A percentile compares a stretch with the other conserved stretches of the same genome.
Evolutionary conservation across 2,329 filamentous ascomycete species (phyloP).

Genomic region (Akanthomyces lecanii): DNA sequence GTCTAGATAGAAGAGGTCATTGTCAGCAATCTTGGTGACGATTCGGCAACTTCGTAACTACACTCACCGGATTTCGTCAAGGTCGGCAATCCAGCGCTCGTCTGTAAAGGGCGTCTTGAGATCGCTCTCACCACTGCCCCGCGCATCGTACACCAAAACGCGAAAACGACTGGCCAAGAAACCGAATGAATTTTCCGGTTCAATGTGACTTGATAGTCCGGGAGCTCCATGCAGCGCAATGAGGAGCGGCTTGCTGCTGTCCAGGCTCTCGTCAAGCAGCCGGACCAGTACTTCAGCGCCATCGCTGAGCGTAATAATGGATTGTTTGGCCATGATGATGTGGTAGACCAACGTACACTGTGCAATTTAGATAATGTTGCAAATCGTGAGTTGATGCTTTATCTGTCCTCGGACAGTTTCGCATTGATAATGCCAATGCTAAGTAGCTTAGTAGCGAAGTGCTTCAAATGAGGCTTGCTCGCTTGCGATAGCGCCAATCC

Average conservation of each 20-base stretch:
- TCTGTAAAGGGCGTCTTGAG: constrained; percentile 23
- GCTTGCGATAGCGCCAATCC: background rate
- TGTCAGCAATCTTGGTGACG: background rate
- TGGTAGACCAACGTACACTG: background rate
- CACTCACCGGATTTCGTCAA: constrained; percentile 24
- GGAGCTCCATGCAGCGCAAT: constrained; percentile 24
- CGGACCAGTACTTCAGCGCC: constrained; percentile 21
- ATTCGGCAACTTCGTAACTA: background rate
- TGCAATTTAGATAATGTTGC: too few species aligned
- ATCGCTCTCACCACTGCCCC: constrained; percentile 25
- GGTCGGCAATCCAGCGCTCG: constrained; percentile 24
- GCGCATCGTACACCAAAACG: constrained; percentile 24
- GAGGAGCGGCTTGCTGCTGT: constrained; percentile 21
- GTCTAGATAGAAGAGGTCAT: background rate
- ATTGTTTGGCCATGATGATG: background rate
- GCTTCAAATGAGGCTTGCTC: background rate
- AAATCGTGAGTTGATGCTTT: background rate
- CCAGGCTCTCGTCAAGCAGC: constrained; percentile 18
- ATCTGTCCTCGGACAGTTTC: background rate
- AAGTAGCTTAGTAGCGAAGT: background rate
- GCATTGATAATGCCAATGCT: background rate
- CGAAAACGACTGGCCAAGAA: constrained; percentile 22
- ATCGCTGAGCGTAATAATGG: constrained; percentile 21
- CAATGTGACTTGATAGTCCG: constrained; percentile 23
- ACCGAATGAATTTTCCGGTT: constrained; percentile 20